Base-by-base conservation (phyloP, 116 monocot genomes). In the Zostera marina region DNA sequence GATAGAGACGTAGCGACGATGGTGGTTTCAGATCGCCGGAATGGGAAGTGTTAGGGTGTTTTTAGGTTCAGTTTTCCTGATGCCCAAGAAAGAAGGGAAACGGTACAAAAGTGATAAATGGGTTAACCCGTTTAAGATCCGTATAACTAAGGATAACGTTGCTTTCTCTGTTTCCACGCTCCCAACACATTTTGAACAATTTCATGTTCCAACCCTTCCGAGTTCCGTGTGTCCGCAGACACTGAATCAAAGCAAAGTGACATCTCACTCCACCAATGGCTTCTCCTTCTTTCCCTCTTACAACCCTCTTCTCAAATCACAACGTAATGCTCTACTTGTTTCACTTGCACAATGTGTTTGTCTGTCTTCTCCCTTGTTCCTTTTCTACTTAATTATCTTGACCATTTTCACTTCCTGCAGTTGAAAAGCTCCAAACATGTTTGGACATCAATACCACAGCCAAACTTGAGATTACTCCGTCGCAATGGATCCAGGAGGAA, bases 181-280 rank as follows among this genome's bases (percentile, higher is more conserved):
- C 4, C 15, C 32, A 39, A n/a, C 38, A 13, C 38, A 8, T 7
- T 13, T 13, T 11, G 12, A 26, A 57, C 39, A 38, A 9, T 39
- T 41, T 39, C 57, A 2, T 32, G 32, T 32, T 32, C 32, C 32
- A 32, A 32, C 32, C 32, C 32, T 32, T 32, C 32, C 32, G 15
- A 41, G 17, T 9, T 42, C n/a, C 5, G 42, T 10, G 42, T 58
- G 15, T 51, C 49, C 20, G 7, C 16, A 0, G 10, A 51, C 19
- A 21, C 15, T 9, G 49, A 51, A 51, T 8, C 41, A 41, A 16
- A 42, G 20, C 14, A 14, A 58, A 11, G 42, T 10, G 32, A 11
- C 17, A 11, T 39, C 16, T 32, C 55, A 25, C 22, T 24, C 46
- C 69, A 14, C 32, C 62, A 12, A 79, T 79, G 76, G 73, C 54